These are phyloP conservation scores for Aureobasidium melanogenum DNA, from an alignment of 2,329 filamentous ascomycete species.

Conservation along the genomic window DNA sequence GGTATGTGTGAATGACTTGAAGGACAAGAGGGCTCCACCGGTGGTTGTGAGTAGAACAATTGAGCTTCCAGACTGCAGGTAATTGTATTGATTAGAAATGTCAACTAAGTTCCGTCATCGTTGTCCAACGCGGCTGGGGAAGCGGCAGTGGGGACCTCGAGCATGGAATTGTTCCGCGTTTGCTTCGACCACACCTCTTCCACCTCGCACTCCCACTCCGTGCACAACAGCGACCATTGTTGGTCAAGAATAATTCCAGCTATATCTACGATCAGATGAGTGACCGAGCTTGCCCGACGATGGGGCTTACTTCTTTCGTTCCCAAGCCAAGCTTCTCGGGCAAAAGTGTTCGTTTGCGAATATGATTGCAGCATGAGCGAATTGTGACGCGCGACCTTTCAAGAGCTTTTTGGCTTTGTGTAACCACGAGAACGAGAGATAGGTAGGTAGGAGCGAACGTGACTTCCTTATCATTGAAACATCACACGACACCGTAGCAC, in stretches of 20 bases:
- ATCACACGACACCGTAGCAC: neutral
- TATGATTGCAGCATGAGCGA: neutral
- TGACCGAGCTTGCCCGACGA: neutral
- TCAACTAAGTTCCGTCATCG: neutral
- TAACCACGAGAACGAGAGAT: neutral
- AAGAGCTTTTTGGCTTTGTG: neutral
- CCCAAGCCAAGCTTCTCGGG: neutral
- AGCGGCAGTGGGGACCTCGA: neutral
- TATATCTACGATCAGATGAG: neutral
- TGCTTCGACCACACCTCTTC: neutral
- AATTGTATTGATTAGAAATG: neutral
- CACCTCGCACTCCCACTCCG: too few species aligned
- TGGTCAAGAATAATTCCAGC: too few species aligned
- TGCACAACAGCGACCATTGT: neutral
- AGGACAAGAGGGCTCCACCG: too few species aligned
- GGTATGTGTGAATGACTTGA: neutral
- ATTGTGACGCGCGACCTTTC: neutral
- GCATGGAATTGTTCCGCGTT: neutral
- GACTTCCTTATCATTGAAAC: neutral
- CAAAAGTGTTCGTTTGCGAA: neutral
- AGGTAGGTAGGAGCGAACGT: neutral
- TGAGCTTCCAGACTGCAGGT: neutral
- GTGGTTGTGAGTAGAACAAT: neutral
- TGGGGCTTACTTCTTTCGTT: neutral
- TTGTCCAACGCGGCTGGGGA: neutral